Evolutionary conservation across 2,329 filamentous ascomycete species (phyloP).

Genomic region (Ophiocordyceps camponoti-rufipedis): DNA sequence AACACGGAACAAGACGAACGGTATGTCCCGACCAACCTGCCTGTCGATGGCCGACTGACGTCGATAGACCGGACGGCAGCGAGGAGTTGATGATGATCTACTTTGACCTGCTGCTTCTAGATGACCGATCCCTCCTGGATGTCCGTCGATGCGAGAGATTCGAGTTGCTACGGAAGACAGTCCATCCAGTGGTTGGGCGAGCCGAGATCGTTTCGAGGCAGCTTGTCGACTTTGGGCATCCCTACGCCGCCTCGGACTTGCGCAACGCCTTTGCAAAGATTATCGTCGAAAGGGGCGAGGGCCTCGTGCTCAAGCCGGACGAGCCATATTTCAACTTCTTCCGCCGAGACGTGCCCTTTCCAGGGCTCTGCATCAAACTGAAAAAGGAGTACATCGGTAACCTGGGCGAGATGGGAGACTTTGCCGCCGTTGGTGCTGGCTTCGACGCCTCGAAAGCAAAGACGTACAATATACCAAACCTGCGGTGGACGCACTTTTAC

Average conservation of each 20-base stretch:
- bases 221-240: conserved; percentile 44
- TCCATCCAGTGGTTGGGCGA: conserved; percentile 35
- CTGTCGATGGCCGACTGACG: conserved; percentile 5
- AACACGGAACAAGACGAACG: conserved; percentile 51
- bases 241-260: conserved; percentile 32
- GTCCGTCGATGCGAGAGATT: conserved; percentile 40
- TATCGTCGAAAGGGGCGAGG: conserved; percentile 52
- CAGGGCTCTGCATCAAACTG: conserved; percentile 53
- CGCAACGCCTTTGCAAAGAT: conserved; percentile 47
- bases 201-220: conserved; percentile 50
- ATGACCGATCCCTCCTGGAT: conserved; percentile 31
- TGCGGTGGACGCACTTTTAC: conserved; percentile 67
- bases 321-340: conserved; percentile 54
- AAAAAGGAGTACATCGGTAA: conserved; percentile 71
- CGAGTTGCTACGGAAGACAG: conserved; percentile 35
- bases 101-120: conserved; percentile 36
- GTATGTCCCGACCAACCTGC: conserved; percentile 19
- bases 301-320: conserved; percentile 64
- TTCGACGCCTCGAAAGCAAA: conserved; percentile 48
- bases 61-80: conserved; percentile 23
- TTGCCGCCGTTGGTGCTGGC: conserved; percentile 59
- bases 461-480: conserved; percentile 28
- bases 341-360: conserved; percentile 15
- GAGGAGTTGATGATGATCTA: conserved; percentile 46
- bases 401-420: conserved; percentile 69